Base-by-base conservation (phyloP, 140 eudicot species). In the Cichorium intybus region DNA sequence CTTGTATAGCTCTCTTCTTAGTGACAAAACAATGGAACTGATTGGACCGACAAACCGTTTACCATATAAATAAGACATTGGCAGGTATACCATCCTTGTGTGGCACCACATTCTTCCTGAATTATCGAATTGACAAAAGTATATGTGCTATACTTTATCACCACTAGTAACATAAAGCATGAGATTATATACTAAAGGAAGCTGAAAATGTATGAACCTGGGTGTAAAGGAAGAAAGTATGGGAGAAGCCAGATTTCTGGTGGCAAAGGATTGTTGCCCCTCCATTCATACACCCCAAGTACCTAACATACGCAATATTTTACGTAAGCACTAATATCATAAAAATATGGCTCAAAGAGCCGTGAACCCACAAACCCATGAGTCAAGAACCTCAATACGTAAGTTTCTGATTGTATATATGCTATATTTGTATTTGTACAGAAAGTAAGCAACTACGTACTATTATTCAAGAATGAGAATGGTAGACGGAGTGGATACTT, bases 241-340 rank as follows among this genome's bases (percentile, higher is more conserved):
- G 97, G 97, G 49, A 90, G 87, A 68, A 90, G 87, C 95, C 97
- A 90, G 18, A 84, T 41, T 66, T 90, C 95, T 27, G 95, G 92
- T 22, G 92, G 93, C 28, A 84, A 68, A 39, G 97, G 97, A 64
- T 89, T 89, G 70, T 78, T 83, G 24, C 97, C 97, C 2, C 68
- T 70, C 97, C 97, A 89, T 35, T 89, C 95, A 17, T 80, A 89
- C 11, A 81, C 97, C 5, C 97, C 95, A 20, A 89, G 88, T 47
- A 86, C 89, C 96, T 88, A 57, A 35, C 7, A 8, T 15, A 11
- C 8, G 12, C 43, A 27, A 16, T 28, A 28, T 24, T 28, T 56
- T 9, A 12, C 35, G 6, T 56, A 2, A 28, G 43, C 0, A 8
- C 20, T 24, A 23, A 53, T 53, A 11, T 5, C 56, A 37, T 48